phyloP scores from a whole-genome alignment of 805 yeast species.

The Blastobotrys peoriensis region DNA sequence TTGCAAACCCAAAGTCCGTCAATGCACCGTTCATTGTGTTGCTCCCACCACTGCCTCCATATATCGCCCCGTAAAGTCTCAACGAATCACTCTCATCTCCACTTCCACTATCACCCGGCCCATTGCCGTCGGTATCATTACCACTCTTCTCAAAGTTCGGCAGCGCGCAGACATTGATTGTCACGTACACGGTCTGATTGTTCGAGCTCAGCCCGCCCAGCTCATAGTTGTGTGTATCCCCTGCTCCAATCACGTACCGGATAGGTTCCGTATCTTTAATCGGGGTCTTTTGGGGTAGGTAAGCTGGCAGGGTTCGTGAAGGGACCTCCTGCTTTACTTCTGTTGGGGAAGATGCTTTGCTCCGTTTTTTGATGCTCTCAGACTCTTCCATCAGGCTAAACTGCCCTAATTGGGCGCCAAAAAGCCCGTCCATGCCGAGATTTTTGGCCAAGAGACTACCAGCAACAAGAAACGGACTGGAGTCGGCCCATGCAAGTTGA shows the following conservation, averaged over 20 bases:
- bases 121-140: not conserved
- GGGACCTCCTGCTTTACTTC: not conserved
- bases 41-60: constrained; percentile 8
- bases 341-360: too few relatives aligned
- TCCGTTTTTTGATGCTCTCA: too few relatives aligned
- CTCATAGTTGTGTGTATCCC: constrained; percentile 25
- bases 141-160: constrained; percentile 18
- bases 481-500: too few relatives aligned
- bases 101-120: not conserved
- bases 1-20: constrained; percentile 27
- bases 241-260: constrained; percentile 29
- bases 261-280: constrained; percentile 18
- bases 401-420: too few relatives aligned
- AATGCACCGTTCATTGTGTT: constrained; percentile 14
- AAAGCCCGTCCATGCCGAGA: not conserved
- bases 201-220: constrained; percentile 6
- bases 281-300: constrained; percentile 19
- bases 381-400: too few relatives aligned
- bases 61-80: not conserved
- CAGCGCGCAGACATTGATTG: constrained; percentile 32
- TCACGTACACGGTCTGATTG: constrained; percentile 26
- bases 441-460: not conserved
- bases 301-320: not conserved
- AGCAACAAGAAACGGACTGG: not conserved
- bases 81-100: not conserved